A percentile compares a stretch with the other conserved stretches of the same genome.
phyloP scores from a whole-genome alignment of 192 early-diverging fungal species.

The Coemansia sp. region DNA sequence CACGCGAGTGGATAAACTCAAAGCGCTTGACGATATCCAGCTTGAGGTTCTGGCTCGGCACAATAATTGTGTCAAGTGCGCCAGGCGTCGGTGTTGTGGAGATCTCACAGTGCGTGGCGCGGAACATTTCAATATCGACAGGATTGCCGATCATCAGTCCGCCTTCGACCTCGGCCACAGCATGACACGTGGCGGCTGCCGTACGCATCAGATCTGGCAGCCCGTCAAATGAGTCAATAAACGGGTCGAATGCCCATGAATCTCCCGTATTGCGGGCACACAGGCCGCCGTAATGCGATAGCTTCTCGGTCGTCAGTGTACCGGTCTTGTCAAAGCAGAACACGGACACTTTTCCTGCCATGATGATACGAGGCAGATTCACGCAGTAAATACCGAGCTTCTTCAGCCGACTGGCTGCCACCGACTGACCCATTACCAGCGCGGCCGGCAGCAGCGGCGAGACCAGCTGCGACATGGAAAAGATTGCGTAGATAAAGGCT shows the following conservation, averaged over 20 bases:
- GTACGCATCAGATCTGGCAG: constrained; percentile 33
- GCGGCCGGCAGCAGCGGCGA: constrained; percentile 72
- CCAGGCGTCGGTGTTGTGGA: background rate
- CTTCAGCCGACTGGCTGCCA: constrained; percentile 63
- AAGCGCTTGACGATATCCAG: constrained; percentile 64
- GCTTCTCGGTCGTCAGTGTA: constrained; percentile 72
- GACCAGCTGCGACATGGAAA: constrained; percentile 68
- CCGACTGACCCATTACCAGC: constrained; percentile 72
- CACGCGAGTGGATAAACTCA: constrained; percentile 75
- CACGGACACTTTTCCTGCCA: constrained; percentile 75
- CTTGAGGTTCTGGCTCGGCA: constrained; percentile 16
- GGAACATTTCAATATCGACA: constrained; percentile 79
- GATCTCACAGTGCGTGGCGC: constrained; percentile 56
- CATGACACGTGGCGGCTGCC: constrained; percentile 63
- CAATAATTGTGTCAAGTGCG: constrained; percentile 57
- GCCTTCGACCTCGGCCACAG: constrained; percentile 59
- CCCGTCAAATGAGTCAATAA: constrained; percentile 52
- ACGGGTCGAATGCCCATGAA: constrained; percentile 58
- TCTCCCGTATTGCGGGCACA: constrained; percentile 25
- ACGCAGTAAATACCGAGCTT: constrained; percentile 70
- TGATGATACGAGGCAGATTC: constrained; percentile 69
- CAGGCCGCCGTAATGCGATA: constrained; percentile 63
- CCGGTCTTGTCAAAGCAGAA: constrained; percentile 82
- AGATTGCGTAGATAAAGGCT: constrained; percentile 76
- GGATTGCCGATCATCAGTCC: constrained; percentile 69